Base-by-base conservation (phyloP, 1,284 basidiomycete species). In the Takashimella koratensis region DNA sequence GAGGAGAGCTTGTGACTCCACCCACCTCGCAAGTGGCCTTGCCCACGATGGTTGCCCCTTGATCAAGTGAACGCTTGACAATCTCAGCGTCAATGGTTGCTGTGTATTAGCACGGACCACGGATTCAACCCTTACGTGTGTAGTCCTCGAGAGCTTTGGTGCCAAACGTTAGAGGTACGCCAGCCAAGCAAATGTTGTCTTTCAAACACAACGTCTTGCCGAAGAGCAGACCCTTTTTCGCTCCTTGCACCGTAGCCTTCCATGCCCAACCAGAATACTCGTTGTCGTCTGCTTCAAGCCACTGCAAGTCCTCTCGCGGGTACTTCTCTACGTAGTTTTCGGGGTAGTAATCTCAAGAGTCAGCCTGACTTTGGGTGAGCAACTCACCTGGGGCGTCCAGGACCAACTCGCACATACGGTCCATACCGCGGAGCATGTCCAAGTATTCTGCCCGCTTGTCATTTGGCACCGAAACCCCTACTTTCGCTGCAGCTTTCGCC, bases 41-140 rank as follows among this genome's bases (percentile, higher is more conserved):
- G 11, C 79, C 78, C 12, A 65, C 53, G 43, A 79, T 75, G 51
- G 53, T 66, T 40, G 76, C 80, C 10, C 79, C 80, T 1, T 75
- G 68, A 54, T 79, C 76, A 2, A 81, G 73, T n/a, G 80, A 69
- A 20, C 80, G 74, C 5, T 77, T 80, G 4, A 79, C 70, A 1
- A 79, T 69, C 1, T 76, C 79, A 8, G 79, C 79, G 59, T 81
- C 79, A 25, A 72, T 70, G 36, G 61, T 58, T 60, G 30, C 16
- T n/a, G n/a, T n/a, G n/a, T n/a, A n/a, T n/a, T n/a, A n/a, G n/a
- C n/a, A n/a, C n/a, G 16, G 41, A 5, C 36, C 52, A 41, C 49
- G 49, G 43, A 42, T n/a, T 47, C 25, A 3, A 24, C 22, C 13
- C 13, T 69, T 53, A 8, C 62, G 64, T 3, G 23, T 43, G 62